These are phyloP conservation scores for Candida coleopterorum DNA, from an alignment of 805 yeast genomes.

Conservation along the genomic window DNA sequence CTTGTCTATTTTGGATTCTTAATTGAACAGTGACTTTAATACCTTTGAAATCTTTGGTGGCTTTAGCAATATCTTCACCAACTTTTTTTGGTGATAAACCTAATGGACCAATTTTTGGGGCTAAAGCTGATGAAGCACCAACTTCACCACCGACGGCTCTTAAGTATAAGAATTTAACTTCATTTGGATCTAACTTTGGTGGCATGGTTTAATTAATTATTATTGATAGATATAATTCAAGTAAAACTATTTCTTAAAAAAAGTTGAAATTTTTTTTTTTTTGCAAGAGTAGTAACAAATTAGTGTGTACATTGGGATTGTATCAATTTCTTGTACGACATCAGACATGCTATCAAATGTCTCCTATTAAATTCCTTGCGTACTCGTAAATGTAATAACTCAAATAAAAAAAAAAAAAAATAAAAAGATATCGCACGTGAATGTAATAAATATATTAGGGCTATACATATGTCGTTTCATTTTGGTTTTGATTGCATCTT, in stretches of 20 bases:
- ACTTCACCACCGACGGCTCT: slow-evolving; percentile 99
- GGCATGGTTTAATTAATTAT: slow-evolving; percentile 54
- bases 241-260: background rate
- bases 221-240: background rate
- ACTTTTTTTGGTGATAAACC: slow-evolving; percentile 99
- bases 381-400: background rate
- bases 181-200: slow-evolving; percentile 98
- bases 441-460: background rate
- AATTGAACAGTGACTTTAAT: slow-evolving; percentile 98
- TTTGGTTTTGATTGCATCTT: too few relatives aligned
- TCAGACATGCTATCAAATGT: background rate
- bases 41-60: slow-evolving; percentile 98
- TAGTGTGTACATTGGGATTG: background rate
- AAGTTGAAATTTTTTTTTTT: background rate
- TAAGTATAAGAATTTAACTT: slow-evolving; percentile 96
- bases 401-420: background rate
- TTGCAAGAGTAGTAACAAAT: too few relatives aligned
- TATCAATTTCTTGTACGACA: too few relatives aligned
- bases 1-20: slow-evolving; percentile 99
- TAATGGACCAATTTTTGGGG: slow-evolving; percentile 99
- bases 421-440: slow-evolving; percentile 1
- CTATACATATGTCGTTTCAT: background rate
- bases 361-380: background rate
- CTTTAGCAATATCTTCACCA: slow-evolving; percentile 99
- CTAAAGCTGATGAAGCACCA: slow-evolving; percentile 99